These are phyloP conservation scores for Aspergillus kassunensis DNA, from an alignment of 495 filamentous ascomycete species.

Conservation along the genomic window DNA sequence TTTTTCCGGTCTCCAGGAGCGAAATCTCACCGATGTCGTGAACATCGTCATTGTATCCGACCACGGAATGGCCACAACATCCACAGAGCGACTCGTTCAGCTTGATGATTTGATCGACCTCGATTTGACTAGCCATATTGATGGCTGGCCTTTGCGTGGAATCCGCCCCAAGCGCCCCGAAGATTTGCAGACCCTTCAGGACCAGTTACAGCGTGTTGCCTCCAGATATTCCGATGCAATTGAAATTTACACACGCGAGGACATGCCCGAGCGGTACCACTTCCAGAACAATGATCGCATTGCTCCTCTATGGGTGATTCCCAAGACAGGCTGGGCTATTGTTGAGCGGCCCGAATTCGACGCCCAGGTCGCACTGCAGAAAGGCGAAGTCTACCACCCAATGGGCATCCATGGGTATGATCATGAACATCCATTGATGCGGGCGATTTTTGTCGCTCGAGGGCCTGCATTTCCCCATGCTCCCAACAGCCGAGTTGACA, in stretches of 20 bases:
- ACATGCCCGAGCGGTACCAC: slow-evolving; percentile 88
- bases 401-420: slow-evolving; percentile 87
- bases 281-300: slow-evolving; percentile 83
- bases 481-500: slow-evolving; percentile 71
- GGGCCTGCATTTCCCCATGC: slow-evolving; percentile 85
- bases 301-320: slow-evolving; percentile 87
- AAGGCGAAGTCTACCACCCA: slow-evolving; percentile 65
- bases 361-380: slow-evolving; percentile 55
- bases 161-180: slow-evolving; percentile 67
- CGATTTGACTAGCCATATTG: slow-evolving; percentile 69
- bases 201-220: slow-evolving; percentile 36
- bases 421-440: slow-evolving; percentile 84
- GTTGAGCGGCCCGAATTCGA: slow-evolving; percentile 77
- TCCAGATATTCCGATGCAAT: slow-evolving; percentile 59
- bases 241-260: slow-evolving; percentile 78
- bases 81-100: slow-evolving; percentile 76
- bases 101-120: slow-evolving; percentile 86
- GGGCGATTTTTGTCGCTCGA: slow-evolving; percentile 84
- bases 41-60: slow-evolving; percentile 98
- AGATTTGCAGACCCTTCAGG: slow-evolving; percentile 46
- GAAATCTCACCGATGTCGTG: slow-evolving; percentile 83
- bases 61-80: slow-evolving; percentile 96
- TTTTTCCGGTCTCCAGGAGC: slow-evolving; percentile 69
- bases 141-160: slow-evolving; percentile 93
- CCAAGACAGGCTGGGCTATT: slow-evolving; percentile 85